A percentile compares a stretch with the other conserved stretches of the same genome.
Evolutionary conservation across 1,284 basidiomycete species (phyloP).

Genomic region (Trichosporon faecale): DNA sequence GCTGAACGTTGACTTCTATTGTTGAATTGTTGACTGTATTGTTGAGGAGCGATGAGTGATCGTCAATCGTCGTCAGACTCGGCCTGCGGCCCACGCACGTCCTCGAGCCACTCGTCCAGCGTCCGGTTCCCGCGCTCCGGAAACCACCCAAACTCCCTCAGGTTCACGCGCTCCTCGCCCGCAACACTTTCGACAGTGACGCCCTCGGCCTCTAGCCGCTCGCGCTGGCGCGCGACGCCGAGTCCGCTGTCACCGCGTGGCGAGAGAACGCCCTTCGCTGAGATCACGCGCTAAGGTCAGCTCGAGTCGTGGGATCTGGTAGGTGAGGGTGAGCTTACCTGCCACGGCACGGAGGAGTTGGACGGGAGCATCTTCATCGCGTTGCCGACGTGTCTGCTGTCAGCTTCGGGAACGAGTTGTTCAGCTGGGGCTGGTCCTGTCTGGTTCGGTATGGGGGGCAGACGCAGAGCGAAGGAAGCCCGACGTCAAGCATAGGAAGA

Average conservation of each 20-base stretch:
- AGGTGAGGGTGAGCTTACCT: constrained; percentile 55
- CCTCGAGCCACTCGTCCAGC: constrained; percentile 22
- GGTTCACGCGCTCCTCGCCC: constrained; percentile 57
- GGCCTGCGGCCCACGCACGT: not conserved
- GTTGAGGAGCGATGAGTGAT: not conserved
- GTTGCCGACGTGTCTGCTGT: constrained; percentile 66
- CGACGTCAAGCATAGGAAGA: too few relatives aligned
- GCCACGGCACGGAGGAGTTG: constrained; percentile 44
- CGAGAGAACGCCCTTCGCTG: constrained; percentile 59
- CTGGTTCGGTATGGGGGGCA: too few relatives aligned
- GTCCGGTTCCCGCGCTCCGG: constrained; percentile 48
- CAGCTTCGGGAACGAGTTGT: not conserved
- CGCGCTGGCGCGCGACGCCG: constrained; percentile 64
- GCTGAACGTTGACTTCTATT: too few relatives aligned
- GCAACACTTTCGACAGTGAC: constrained; percentile 59
- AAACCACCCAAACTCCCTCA: constrained; percentile 62
- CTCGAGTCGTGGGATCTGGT: too few relatives aligned
- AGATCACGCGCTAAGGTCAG: constrained; percentile 42
- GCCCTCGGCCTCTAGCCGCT: constrained; percentile 66
- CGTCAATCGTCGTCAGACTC: not conserved
- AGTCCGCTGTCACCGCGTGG: constrained; percentile 71
- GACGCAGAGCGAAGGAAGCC: too few relatives aligned
- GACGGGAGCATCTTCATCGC: constrained; percentile 41
- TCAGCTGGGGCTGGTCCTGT: not conserved
- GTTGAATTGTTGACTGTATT: not conserved